phyloP scores from a whole-genome alignment of 306 rosid genomes.

The Cajanus cajan region DNA sequence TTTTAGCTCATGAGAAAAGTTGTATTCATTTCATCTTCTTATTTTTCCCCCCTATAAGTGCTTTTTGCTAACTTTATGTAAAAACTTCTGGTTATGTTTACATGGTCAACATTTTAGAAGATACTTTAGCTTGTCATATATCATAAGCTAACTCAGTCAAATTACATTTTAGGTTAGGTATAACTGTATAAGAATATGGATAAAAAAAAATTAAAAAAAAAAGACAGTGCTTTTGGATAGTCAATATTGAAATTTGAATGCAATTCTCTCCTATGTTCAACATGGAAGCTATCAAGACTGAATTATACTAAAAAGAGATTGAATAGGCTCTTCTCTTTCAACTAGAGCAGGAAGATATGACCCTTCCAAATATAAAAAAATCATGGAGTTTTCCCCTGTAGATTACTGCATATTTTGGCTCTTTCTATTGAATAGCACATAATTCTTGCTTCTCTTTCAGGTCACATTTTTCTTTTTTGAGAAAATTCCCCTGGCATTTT shows the following conservation, averaged over 20 bases:
- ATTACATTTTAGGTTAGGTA: not conserved
- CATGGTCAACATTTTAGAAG: conserved; percentile 14
- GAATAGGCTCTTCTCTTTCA: conserved; percentile 17
- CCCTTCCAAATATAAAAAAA: not conserved
- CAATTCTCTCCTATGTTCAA: not conserved
- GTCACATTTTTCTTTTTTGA: not conserved
- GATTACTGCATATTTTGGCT: not conserved
- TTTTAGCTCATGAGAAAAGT: not conserved
- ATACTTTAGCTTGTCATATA: conserved; percentile 14
- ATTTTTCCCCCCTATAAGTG: not conserved
- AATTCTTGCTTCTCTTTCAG: not conserved
- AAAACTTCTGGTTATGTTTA: conserved; percentile 13
- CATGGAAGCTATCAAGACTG: not conserved
- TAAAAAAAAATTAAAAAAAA: not conserved
- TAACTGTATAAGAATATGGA: no score
- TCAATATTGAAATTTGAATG: conserved; percentile 6
- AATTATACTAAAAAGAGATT: not conserved
- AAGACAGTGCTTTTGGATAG: not conserved
- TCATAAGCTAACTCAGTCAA: not conserved
- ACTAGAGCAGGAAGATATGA: not conserved
- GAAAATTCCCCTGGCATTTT: not conserved
- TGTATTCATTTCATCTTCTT: not conserved
- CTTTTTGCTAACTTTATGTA: not conserved
- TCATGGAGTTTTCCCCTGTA: not conserved
- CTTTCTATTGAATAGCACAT: not conserved